These are phyloP conservation scores for Pseudopyricularia cyperi DNA, from an alignment of 2,329 filamentous ascomycete genomes.

Conservation along the genomic window DNA sequence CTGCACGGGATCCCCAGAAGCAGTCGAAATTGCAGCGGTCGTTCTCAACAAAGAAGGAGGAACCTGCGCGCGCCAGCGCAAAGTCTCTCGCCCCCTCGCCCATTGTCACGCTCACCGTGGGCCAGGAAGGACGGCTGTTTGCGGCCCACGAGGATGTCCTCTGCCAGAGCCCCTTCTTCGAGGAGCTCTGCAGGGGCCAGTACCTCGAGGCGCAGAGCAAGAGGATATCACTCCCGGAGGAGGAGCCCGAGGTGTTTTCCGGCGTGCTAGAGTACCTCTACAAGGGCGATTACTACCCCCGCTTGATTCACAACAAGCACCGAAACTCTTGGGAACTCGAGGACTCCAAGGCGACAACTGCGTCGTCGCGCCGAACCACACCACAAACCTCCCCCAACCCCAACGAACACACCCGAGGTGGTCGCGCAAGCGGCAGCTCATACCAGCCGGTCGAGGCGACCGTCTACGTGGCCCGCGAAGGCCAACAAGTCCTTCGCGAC, in stretches of 20 bases:
- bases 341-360: constrained; percentile 35
- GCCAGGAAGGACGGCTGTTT: constrained; percentile 76
- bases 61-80: constrained; percentile 19
- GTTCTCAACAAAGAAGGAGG: constrained; percentile 42
- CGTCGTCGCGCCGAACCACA: constrained; percentile 11
- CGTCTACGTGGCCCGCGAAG: constrained; percentile 62
- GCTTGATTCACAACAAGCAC: constrained; percentile 75
- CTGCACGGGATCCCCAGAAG: constrained; percentile 61
- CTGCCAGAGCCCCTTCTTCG: constrained; percentile 73
- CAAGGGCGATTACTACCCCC: constrained; percentile 91
- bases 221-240: constrained; percentile 59
- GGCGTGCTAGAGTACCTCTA: constrained; percentile 93
- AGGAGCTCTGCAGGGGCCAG: constrained; percentile 55
- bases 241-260: constrained; percentile 87
- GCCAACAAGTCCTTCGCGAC: constrained; percentile 72
- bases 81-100: constrained; percentile 38
- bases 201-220: constrained; percentile 65
- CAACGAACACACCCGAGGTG: constrained; percentile 23
- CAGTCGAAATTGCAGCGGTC: constrained; percentile 76
- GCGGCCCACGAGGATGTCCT: constrained; percentile 91
- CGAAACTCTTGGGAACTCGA: constrained; percentile 84
- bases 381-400: constrained; percentile 39
- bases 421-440: constrained; percentile 27
- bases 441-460: constrained; percentile 59
- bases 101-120: constrained; percentile 79